Conservation (phyloP, 2,329 filamentous ascomycete species). For the Xylariaceae sp. region DNA sequence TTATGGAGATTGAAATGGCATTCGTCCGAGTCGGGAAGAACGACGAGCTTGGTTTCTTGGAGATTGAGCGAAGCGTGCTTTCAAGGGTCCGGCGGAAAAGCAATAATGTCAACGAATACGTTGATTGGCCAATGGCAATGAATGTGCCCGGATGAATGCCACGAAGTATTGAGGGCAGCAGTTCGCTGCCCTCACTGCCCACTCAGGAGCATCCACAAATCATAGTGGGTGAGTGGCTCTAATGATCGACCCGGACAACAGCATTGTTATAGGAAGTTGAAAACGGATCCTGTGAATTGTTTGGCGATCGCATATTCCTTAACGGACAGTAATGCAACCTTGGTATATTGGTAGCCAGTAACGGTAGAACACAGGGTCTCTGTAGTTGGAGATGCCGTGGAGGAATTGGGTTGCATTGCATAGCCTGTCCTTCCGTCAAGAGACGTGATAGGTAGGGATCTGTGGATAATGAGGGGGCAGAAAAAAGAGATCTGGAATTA, state of each 20-base stretch:
- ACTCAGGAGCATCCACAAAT: conserved; percentile 5
- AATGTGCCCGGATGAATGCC: conserved; percentile 3
- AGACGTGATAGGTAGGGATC: conserved; percentile 12
- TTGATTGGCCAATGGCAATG: conserved; percentile 16
- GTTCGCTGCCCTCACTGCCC: conserved; percentile 7
- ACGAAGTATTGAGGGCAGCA: conserved; percentile 5
- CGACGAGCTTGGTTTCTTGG: neutral
- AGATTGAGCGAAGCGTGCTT: conserved; percentile 4
- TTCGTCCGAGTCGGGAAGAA: neutral
- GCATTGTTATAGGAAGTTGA: conserved; percentile 4
- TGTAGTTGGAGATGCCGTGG: conserved; percentile 17
- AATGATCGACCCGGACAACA: conserved; percentile 10
- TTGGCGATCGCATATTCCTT: conserved; percentile 11
- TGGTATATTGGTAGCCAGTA: conserved; percentile 16
- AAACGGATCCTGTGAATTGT: conserved; percentile 12
- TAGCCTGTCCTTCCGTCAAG: conserved; percentile 12
- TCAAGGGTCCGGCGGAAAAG: conserved; percentile 9
- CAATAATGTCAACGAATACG: conserved; percentile 4
- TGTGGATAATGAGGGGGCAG: conserved; percentile 10
- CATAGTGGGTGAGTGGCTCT: conserved; percentile 8
- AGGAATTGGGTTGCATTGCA: conserved; percentile 19
- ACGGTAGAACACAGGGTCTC: conserved; percentile 13
- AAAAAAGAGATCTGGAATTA: conserved; percentile 8
- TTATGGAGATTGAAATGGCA: neutral
- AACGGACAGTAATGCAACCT: conserved; percentile 14